phyloP scores from a whole-genome alignment of 2,329 filamentous ascomycete species.

The Hypoxylon sp. region DNA sequence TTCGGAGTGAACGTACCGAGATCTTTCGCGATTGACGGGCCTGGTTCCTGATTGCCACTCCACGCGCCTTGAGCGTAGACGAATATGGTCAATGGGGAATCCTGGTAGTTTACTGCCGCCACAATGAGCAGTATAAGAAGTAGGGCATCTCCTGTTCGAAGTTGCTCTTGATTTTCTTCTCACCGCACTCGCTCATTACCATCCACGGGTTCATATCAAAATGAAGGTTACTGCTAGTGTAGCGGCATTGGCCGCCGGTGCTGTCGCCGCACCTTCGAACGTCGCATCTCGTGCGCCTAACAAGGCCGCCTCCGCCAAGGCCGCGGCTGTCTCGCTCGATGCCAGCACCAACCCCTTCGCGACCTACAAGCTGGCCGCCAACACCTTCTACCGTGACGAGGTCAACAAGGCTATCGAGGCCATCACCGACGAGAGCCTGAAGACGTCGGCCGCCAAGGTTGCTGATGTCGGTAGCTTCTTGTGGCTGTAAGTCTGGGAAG shows the following conservation, averaged over 20 bases:
- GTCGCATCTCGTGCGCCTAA: conserved; percentile 25
- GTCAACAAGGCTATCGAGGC: conserved; percentile 41
- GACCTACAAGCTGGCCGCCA: conserved; percentile 45
- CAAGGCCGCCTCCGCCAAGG: conserved; percentile 38
- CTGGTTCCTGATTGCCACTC: conserved; percentile 46
- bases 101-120: conserved; percentile 8
- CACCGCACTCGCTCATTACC: conserved; percentile 39
- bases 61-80: conserved; percentile 12
- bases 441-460: conserved; percentile 60
- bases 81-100: conserved; percentile 6
- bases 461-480: conserved; percentile 64
- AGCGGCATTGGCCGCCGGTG: conserved; percentile 43
- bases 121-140: conserved; percentile 42
- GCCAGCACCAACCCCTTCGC: conserved; percentile 45
- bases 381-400: conserved; percentile 45
- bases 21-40: conserved; percentile 44
- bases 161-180: conserved; percentile 21
- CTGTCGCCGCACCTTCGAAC: conserved; percentile 43
- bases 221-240: conserved; percentile 45
- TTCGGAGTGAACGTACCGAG: conserved; percentile 46
- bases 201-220: conserved; percentile 38
- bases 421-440: conserved; percentile 58
- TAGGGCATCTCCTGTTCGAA: conserved; percentile 16
- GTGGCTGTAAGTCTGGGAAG: conserved; percentile 56
- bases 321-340: conserved; percentile 44